Percentiles rank a stretch among this genome's conserved stretches.
phyloP scores from a whole-genome alignment of 805 yeast species.

The Saccharomycopsis sp. region DNA sequence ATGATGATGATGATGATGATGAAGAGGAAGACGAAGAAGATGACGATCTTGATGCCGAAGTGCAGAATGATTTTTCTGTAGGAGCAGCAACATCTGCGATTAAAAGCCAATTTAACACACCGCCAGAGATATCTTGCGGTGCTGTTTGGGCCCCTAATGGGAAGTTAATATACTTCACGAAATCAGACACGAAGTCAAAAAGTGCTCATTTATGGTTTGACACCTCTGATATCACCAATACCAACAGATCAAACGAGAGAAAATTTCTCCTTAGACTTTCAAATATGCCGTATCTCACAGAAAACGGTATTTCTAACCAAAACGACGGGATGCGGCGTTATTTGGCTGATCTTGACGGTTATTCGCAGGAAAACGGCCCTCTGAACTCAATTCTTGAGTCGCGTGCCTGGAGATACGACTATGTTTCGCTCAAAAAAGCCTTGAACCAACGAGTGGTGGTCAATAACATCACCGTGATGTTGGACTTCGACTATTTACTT shows the following conservation, averaged over 20 bases:
- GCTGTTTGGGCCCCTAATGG: slow-evolving; percentile 23
- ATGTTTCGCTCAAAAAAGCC: slow-evolving; percentile 24
- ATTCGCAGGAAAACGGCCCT: slow-evolving; percentile 26
- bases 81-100: background rate
- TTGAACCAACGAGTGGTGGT: slow-evolving; percentile 3
- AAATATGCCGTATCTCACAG: background rate
- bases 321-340: background rate
- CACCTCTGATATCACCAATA: background rate
- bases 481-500: slow-evolving; percentile 61
- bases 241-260: background rate
- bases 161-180: slow-evolving; percentile 17
- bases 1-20: slow-evolving; percentile 14
- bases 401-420: slow-evolving; percentile 25
- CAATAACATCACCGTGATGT: slow-evolving; percentile 49
- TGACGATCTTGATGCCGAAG: slow-evolving; percentile 25
- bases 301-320: background rate
- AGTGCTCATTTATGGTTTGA: background rate
- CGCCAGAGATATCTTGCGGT: slow-evolving; percentile 16
- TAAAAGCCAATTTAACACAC: slow-evolving; percentile 8
- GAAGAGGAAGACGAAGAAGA: slow-evolving; percentile 23
- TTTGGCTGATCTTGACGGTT: background rate
- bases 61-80: background rate
- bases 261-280: background rate
- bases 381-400: slow-evolving; percentile 49
- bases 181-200: slow-evolving; percentile 4